These are phyloP conservation scores for Exophiala xenobiotica DNA, from an alignment of 2,329 filamentous ascomycete genomes.

Conservation along the genomic window DNA sequence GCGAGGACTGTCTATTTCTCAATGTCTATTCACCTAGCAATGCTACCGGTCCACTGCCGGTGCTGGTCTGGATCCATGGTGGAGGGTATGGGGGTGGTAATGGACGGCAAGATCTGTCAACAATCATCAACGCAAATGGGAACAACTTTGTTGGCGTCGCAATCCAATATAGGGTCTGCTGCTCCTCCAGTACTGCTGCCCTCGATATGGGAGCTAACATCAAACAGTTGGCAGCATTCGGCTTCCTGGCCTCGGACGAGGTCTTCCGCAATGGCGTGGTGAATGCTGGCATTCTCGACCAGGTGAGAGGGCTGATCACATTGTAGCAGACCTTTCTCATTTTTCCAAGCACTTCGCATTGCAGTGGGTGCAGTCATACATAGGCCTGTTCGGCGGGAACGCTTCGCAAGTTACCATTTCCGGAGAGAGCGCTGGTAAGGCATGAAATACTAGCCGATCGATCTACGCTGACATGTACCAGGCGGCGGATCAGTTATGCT, in stretches of 20 bases:
- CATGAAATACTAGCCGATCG: neutral
- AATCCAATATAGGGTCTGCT: conserved; percentile 51
- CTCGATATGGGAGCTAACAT: conserved; percentile 5
- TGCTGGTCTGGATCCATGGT: conserved; percentile 44
- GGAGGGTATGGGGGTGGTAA: conserved; percentile 38
- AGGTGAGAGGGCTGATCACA: conserved; percentile 33
- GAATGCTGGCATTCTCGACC: conserved; percentile 65
- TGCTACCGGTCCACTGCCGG: conserved; percentile 30
- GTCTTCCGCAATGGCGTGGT: conserved; percentile 57
- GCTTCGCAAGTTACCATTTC: conserved; percentile 50
- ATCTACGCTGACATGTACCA: neutral
- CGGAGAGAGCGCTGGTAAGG: conserved; percentile 51
- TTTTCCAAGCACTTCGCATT: conserved; percentile 49
- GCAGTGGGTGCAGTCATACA: conserved; percentile 62
- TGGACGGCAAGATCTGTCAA: conserved; percentile 38
- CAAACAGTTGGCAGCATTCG: conserved; percentile 44
- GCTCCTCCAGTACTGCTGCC: no score
- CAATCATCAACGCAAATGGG: conserved; percentile 48
- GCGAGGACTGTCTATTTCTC: conserved; percentile 43
- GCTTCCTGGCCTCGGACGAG: conserved; percentile 53
- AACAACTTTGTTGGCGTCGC: conserved; percentile 50
- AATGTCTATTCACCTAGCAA: conserved; percentile 44
- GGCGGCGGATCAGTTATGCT: conserved; percentile 38
- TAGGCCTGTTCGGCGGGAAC: conserved; percentile 56
- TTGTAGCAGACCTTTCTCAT: neutral